phyloP scores from a whole-genome alignment of 495 filamentous ascomycete genomes.

The Xanthoparmelia taractica region DNA sequence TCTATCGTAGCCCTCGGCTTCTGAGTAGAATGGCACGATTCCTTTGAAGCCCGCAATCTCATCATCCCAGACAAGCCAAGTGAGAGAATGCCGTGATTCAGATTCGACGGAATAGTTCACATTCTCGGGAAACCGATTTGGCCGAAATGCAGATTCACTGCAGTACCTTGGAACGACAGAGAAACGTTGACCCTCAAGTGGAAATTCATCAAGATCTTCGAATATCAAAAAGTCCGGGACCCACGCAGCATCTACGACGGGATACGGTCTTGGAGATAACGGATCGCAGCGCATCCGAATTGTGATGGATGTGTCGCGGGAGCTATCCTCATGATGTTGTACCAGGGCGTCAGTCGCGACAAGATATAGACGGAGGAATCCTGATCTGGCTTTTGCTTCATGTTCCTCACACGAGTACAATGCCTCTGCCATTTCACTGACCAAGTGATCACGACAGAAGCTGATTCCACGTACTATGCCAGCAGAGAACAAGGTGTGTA shows the following conservation, averaged over 20 bases:
- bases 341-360: slow-evolving; percentile 15
- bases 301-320: slow-evolving; percentile 10
- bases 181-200: slow-evolving; percentile 19
- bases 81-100: slow-evolving; percentile 9
- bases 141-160: slow-evolving; percentile 15
- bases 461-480: slow-evolving; percentile 10
- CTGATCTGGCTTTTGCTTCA: slow-evolving; percentile 1
- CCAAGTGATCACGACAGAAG: slow-evolving; percentile 15
- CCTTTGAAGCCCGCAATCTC: slow-evolving; percentile 20
- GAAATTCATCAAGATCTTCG: slow-evolving; percentile 7
- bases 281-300: slow-evolving; percentile 9
- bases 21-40: slow-evolving; percentile 19
- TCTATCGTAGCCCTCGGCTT: neutral
- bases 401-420: slow-evolving; percentile 13
- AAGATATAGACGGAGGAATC: slow-evolving; percentile 20
- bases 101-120: slow-evolving; percentile 17
- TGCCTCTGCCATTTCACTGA: slow-evolving; percentile 14
- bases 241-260: slow-evolving; percentile 17
- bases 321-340: neutral
- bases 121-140: neutral
- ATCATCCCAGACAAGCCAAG: slow-evolving; percentile 24
- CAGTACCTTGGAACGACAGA: slow-evolving; percentile 19
- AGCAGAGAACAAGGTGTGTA: slow-evolving; percentile 8
- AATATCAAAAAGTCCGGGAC: slow-evolving; percentile 19
- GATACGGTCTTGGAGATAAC: neutral